Percentiles rank a stretch among this genome's conserved stretches.
Evolutionary conservation across 2,329 filamentous ascomycete genomes (phyloP).

Genomic region (Xylariomycetidae sp.): DNA sequence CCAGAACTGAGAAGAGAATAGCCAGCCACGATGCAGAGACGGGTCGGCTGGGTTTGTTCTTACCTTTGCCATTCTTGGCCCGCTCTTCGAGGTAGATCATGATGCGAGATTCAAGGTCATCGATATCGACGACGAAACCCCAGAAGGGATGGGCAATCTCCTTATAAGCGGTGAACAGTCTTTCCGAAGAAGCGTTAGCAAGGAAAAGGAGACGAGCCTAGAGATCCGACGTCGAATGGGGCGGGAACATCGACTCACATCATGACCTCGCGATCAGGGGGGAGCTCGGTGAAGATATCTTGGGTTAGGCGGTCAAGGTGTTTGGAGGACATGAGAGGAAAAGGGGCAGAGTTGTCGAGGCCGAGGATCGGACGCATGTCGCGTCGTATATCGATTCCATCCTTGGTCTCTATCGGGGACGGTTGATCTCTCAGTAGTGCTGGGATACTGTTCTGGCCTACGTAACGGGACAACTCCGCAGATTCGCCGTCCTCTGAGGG

Average conservation of each 20-base stretch:
- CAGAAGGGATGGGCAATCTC: conserved; percentile 64
- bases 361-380: conserved; percentile 64
- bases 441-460: conserved; percentile 64
- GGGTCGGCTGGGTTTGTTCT: conserved; percentile 41
- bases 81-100: conserved; percentile 63
- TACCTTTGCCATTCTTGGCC: conserved; percentile 48
- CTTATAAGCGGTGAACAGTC: conserved; percentile 62
- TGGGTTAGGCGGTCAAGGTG: conserved; percentile 56
- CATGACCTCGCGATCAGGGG: conserved; percentile 62
- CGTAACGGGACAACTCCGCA: conserved; percentile 53
- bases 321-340: conserved; percentile 61
- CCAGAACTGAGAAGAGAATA: conserved; percentile 60
- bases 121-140: conserved; percentile 63
- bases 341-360: conserved; percentile 61
- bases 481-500: conserved; percentile 47
- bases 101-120: conserved; percentile 59
- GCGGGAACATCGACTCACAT: conserved; percentile 46
- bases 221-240: too few relatives aligned
- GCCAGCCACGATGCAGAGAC: conserved; percentile 63
- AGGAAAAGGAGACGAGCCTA: too few relatives aligned
- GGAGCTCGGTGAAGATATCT: conserved; percentile 58
- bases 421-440: conserved; percentile 60
- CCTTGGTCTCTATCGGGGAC: conserved; percentile 45
- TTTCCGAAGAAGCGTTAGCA: too few relatives aligned
- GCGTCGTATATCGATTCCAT: conserved; percentile 53